Base-by-base conservation (phyloP, 2,329 filamentous ascomycete genomes). In the Fusarium sp. region DNA sequence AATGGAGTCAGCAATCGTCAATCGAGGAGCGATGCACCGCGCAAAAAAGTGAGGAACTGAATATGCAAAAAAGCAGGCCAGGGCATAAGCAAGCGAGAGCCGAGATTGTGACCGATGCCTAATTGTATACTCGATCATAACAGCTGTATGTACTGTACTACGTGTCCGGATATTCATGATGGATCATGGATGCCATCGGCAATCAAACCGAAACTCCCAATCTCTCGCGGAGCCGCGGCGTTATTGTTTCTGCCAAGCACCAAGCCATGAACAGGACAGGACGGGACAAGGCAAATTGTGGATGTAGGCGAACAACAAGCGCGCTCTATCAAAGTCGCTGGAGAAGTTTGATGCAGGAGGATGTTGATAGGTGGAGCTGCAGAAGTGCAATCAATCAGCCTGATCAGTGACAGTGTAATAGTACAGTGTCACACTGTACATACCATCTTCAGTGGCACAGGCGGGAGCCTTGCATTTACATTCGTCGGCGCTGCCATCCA, bases 1-100 rank as follows among this genome's bases (percentile, higher is more conserved):
- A 51, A 64, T 63, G 68, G 67, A 61, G 68, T 55, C 52, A 54
- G 61, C 52, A 63, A 58, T 54, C 37, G 46, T 58, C 27, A 49
- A 49, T 43, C 40, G 40, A 51, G 39, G 67, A 67, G 52, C 47
- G 50, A 58, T 29, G 46, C 31, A 48, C 35, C 53, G 27, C 13
- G 41, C 41, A 43, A 29, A 36, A 50, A 58, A 37, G 46, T 50
- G 54, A 57, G 39, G 37, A 33, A 51, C n/a, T 23, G 20, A 7
- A 33, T 37, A 49, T n/a, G 35, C 31, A 39, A 33, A 39, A 36
- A 33, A 27, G 25, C 43, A 43, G 40, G 39, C 31, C 23, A 53
- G 48, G 40, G 29, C 18, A 35, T 23, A 18, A 36, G 41, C 23
- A 50, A 41, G 46, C 50, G 46, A 53, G 43, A 52, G 17, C 15